Evolutionary conservation across 1,284 basidiomycete genomes (phyloP), one percentile per base, ranked within the genome.

Genomic region (Rhodotorula sp.): DNA sequence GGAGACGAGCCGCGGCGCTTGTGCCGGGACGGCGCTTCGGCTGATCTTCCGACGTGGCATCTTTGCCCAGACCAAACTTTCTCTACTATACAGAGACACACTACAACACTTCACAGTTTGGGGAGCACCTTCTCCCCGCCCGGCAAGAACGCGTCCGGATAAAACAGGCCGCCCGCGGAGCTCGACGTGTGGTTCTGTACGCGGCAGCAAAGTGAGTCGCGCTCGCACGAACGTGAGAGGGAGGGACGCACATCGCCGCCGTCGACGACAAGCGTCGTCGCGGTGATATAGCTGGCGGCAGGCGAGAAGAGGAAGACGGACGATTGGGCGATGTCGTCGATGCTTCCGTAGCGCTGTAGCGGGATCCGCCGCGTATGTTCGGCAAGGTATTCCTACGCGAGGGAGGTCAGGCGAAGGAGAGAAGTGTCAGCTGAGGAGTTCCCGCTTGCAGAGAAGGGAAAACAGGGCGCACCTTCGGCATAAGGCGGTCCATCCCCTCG

Each of bases 271-370:
- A 77, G 63, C 8, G 57, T 56, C 21, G 74, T 73, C 7, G 74
- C 78, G 2, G 77, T 78, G 37, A 79, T 68, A 55, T 74, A 95
- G 27, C 85, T 85, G 3, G 92, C 94, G 0, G 93, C 94, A 59
- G 89, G 88, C 73, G 92, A 94, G 84, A 97, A 95, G 55, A 99
- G 84, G 83, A 91, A 98, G 4, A 95, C 84, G 0, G 90, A 85
- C 5, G 90, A 86, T 79, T 92, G 91, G 3, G 89, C 92, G 72
- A 95, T 85, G 80, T 99, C 94, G 66, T 86, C 83, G 87, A 83
- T 34, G 4, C 34, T 57, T 32, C 92, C 92, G 69, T 85, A 77
- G 41, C 91, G 86, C 39, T 90, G 90, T 4, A 88, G 83, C 3
- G 90, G 89, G 64, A 84, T 84, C 41, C 74, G 41, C 21, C 41